Evolutionary conservation across 139 green algal genomes (phyloP), one percentile per base, ranked within the genome.

Genomic region (Pleodorina starrii): DNA sequence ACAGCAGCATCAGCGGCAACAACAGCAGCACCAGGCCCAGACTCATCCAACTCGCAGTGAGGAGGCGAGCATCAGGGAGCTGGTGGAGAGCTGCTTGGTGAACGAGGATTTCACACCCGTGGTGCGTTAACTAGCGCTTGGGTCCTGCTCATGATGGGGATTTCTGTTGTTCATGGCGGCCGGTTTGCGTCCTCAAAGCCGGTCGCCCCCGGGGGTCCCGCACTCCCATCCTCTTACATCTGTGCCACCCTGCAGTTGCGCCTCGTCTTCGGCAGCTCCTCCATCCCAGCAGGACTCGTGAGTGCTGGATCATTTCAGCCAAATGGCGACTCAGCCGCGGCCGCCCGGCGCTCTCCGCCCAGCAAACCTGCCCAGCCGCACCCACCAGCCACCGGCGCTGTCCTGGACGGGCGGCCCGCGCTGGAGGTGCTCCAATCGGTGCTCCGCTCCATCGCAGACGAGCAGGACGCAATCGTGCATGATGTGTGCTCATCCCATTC

Each of bases 401-500:
- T 59, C 14, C 74, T 86, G 21, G 91, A 91, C n/a, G 83, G 90
- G 0, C 63, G 51, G 43, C 79, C 85, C 12, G 89, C 90, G 75
- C 82, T 93, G 11, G 42, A 54, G 11, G 60, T 89, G 59, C 74
- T 94, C 9, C 38, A 87, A 46, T 36, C 59, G 7, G 80, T 73
- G 14, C 91, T 96, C 35, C 50, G 86, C 38, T 54, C 85, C 17
- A 90, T 96, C 29, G 91, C 92, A 29, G 90, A 89, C 25, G 93
- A 96, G 60, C 90, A 92, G 88, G 88, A 86, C 23, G 75, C 46
- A 0, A 87, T 92, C 35, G 93, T 96, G 19, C 5, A 88, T 23
- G 90, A 94, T 7, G 88, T 95, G 1, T 95, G 92, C 88, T 92
- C 87, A 79, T 72, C 75, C 1, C 93, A 96, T 48, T 93, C 94